Conservation (phyloP, 1,284 basidiomycete species). For the Moesziomyces sp. region DNA sequence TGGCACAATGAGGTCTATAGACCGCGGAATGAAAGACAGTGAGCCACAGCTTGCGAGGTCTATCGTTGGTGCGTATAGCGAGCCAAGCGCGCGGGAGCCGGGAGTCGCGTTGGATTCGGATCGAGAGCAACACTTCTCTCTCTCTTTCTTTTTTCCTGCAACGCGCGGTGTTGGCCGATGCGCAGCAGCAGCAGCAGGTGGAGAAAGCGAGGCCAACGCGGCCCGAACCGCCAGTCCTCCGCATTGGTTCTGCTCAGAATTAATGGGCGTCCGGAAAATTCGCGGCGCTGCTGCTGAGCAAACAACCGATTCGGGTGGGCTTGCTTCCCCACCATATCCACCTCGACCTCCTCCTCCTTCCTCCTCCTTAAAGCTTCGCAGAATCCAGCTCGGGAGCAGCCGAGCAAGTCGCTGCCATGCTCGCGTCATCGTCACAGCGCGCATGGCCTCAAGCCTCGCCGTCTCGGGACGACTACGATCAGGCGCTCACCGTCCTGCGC, state of each 20-base stretch:
- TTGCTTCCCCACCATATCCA: not conserved
- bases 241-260: too few relatives aligned
- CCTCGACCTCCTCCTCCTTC: not conserved
- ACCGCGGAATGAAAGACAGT: too few relatives aligned
- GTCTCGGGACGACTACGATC: conserved; percentile 23
- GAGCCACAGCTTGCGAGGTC: too few relatives aligned
- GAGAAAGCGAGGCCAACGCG: too few relatives aligned
- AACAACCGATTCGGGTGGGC: not conserved
- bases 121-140: not conserved
- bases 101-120: not conserved
- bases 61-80: too few relatives aligned
- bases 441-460: conserved; percentile 20
- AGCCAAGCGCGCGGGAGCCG: not conserved
- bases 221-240: too few relatives aligned
- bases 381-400: not conserved
- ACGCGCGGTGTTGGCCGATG: not conserved
- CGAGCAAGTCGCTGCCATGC: not conserved
- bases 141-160: not conserved
- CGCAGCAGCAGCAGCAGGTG: not conserved
- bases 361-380: not conserved
- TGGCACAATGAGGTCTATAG: too few relatives aligned
- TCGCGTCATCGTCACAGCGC: not conserved
- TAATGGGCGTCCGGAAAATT: not conserved
- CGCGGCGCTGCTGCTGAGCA: not conserved
- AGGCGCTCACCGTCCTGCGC: conserved; percentile 37